Percentiles rank a stretch among this genome's conserved stretches.
Conservation (phyloP, 495 filamentous ascomycete species). For the Tricharina praecox region DNA sequence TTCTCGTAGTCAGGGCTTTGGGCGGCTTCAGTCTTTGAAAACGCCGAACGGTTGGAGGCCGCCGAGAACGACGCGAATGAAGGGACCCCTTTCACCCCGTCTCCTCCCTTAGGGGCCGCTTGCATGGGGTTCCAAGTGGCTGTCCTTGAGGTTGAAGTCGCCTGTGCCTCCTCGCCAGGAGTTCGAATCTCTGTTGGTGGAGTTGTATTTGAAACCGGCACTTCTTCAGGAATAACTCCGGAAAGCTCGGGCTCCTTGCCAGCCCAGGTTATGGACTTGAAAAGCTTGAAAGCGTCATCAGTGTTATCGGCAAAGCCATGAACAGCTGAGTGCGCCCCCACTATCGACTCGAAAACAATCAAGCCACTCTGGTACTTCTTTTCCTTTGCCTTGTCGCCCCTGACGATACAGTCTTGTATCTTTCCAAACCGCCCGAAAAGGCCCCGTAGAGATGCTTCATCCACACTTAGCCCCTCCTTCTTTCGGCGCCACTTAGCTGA, state of each 20-base stretch:
- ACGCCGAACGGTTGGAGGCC: conserved; percentile 3
- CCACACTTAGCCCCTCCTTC: conserved; percentile 3
- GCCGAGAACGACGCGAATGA: conserved; percentile 13
- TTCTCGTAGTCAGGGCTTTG: conserved; percentile 20
- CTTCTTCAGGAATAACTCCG: not conserved
- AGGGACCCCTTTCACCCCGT: conserved; percentile 1
- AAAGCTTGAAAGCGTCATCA: conserved; percentile 6
- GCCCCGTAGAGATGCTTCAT: not conserved
- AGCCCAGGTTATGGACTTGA: conserved; percentile 21
- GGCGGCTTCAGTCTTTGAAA: conserved; percentile 1
- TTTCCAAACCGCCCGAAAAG: conserved; percentile 11
- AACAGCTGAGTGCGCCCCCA: conserved; percentile 20
- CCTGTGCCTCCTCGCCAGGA: no score
- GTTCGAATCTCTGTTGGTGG: not conserved
- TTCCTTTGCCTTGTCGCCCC: conserved; percentile 7
- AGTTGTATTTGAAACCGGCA: not conserved
- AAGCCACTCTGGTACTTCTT: conserved; percentile 21
- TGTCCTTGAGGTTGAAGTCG: not conserved
- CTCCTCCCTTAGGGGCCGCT: not conserved
- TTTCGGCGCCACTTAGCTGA: conserved; percentile 15
- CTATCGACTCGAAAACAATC: conserved; percentile 22
- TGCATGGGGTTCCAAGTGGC: not conserved
- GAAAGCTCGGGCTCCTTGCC: conserved; percentile 22
- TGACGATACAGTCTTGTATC: conserved; percentile 15
- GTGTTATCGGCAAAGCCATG: conserved; percentile 3